Conservation (phyloP, 805 yeast species). For the Starmerella bombi region DNA sequence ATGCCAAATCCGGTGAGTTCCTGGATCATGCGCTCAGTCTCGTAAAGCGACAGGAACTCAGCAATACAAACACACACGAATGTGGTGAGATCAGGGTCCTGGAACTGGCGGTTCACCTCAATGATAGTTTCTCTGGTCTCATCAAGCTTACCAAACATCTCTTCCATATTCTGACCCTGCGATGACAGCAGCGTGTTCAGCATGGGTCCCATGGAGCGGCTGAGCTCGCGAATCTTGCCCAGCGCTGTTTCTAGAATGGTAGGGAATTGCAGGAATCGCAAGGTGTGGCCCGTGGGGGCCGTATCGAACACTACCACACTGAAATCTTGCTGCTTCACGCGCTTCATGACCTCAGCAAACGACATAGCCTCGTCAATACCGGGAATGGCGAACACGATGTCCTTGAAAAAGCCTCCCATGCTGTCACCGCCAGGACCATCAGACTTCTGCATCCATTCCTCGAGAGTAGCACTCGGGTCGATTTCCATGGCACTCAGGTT, state of each 20-base stretch:
- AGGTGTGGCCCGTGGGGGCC: constrained; percentile 99
- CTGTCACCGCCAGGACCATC: constrained; percentile 33
- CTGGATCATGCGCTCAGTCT: constrained; percentile 95
- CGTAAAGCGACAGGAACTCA: constrained; percentile 89
- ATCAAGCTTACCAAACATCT: constrained; percentile 63
- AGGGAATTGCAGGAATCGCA: constrained; percentile 89
- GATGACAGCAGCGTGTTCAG: constrained; percentile 63
- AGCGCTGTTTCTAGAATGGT: constrained; percentile 78
- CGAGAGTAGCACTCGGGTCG: constrained; percentile 88
- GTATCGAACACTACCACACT: constrained; percentile 93
- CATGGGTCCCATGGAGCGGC: constrained; percentile 84
- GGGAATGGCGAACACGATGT: constrained; percentile 87
- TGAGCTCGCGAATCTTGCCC: constrained; percentile 73
- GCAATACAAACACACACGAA: constrained; percentile 91
- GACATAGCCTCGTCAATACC: constrained; percentile 98
- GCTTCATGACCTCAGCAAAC: constrained; percentile 95
- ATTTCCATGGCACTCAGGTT: constrained; percentile 97
- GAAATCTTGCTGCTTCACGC: constrained; percentile 65
- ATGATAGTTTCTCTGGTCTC: constrained; percentile 69
- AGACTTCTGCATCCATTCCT: constrained; percentile 50
- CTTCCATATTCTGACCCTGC: constrained; percentile 33
- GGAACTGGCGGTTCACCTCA: constrained; percentile 88
- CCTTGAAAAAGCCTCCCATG: constrained; percentile 66
- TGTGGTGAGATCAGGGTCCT: constrained; percentile 90
- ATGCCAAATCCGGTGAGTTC: constrained; percentile 87